Percentiles rank a stretch among this genome's conserved stretches.
Evolutionary conservation across 495 filamentous ascomycete genomes (phyloP).

Genomic region (Penicillium arizonense): DNA sequence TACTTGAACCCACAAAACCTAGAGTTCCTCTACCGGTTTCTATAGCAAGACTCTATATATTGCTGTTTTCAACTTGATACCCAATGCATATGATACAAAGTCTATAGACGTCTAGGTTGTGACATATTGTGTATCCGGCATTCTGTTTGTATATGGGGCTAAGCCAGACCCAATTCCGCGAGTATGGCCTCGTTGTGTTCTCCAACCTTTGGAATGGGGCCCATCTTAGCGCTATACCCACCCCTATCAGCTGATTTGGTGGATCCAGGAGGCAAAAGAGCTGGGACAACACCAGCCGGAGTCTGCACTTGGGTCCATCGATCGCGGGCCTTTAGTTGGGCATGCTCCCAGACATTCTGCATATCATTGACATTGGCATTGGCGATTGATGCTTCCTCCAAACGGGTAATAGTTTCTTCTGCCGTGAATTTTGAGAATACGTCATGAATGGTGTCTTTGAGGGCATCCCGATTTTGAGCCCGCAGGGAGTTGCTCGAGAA

Average conservation of each 20-base stretch:
- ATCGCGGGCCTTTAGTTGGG: constrained; percentile 41
- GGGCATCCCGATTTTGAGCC: constrained; percentile 29
- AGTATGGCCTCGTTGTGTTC: constrained; percentile 42
- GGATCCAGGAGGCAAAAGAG: constrained; percentile 42
- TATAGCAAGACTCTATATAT: constrained; percentile 13
- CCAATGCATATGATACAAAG: background rate
- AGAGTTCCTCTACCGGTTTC: constrained; percentile 40
- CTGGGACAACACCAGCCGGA: constrained; percentile 35
- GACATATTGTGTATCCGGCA: background rate
- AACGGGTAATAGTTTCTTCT: constrained; percentile 26
- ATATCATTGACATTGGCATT: constrained; percentile 53
- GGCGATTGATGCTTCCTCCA: constrained; percentile 40
- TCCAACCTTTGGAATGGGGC: constrained; percentile 36
- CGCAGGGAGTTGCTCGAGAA: constrained; percentile 38
- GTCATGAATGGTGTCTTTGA: constrained; percentile 31
- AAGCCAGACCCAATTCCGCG: constrained; percentile 28
- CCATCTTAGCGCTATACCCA: constrained; percentile 26
- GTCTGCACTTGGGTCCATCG: constrained; percentile 49
- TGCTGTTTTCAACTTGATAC: background rate
- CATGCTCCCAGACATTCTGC: constrained; percentile 48
- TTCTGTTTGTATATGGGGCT: background rate
- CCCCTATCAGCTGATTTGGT: constrained; percentile 16
- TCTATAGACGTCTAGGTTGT: background rate
- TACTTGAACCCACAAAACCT: constrained; percentile 40
- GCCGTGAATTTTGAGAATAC: constrained; percentile 27